Evolutionary conservation across 495 filamentous ascomycete genomes (phyloP), one percentile per base, ranked within the genome.

Genomic region (Aspergillus mulundensis): DNA sequence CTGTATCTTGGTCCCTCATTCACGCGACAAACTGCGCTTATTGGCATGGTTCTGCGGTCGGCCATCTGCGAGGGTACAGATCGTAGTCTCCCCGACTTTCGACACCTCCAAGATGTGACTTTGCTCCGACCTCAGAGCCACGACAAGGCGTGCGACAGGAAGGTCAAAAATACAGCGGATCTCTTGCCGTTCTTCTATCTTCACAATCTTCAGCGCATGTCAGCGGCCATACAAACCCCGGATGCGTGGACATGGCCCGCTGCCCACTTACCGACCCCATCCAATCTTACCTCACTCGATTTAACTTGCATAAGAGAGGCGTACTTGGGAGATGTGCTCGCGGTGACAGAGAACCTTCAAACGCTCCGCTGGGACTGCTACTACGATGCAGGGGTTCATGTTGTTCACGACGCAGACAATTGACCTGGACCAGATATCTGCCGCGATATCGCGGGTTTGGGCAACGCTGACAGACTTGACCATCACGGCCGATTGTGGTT

Each of bases 161-260:
- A 53, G 8, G 46, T 49, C 48, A 63, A 51, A 43, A 61, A 62
- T 32, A 66, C 60, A 0, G 56, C 36, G 16, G 59, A 59, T 38
- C 16, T 58, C 53, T 34, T 66, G 12, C 54, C 60, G 15, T 50
- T 62, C 24, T 54, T 66, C 36, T 62, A 66, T 49, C 50, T 65
- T 34, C 59, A 59, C 14, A 53, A 46, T 36, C 11, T 65, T 39
- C 36, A 53, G 50, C 49, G 28, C 24, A 15, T 65, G 18, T 56
- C 49, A n/a, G 46, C 52, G 48, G 54, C 53, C 28, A 54, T 65
- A 32, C 52, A 65, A 16, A 65, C 56, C 38, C 58, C 58, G 14
- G 18, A n/a, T 25, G 32, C 28, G 20, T 61, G 51, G 12, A 18
- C 46, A 36, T 65, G 62, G 62, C 62, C 58, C 20, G 36, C 14